phyloP scores from a whole-genome alignment of 768 basidiomycete species.

The Termitomyces sp. region DNA sequence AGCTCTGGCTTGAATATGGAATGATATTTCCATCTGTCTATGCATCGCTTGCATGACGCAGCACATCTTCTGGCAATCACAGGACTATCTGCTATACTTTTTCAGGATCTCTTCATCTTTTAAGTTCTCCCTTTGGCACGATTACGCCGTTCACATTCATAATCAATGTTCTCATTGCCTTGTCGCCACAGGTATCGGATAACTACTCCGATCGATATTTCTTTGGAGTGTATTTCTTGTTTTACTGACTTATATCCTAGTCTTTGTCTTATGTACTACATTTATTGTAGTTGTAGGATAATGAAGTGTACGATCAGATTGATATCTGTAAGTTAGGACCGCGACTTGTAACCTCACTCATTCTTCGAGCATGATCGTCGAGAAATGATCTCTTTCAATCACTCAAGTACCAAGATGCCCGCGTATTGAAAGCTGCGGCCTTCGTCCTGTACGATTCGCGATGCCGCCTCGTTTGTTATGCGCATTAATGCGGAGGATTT shows the following conservation, averaged over 20 bases:
- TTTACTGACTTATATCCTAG: neutral
- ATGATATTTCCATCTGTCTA: neutral
- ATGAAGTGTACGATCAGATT: neutral
- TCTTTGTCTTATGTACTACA: neutral
- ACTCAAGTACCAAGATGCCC: no score
- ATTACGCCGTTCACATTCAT: no score
- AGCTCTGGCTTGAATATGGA: neutral
- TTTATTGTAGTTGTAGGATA: neutral
- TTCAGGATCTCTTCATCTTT: neutral
- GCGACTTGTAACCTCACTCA: neutral
- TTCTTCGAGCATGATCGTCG: neutral
- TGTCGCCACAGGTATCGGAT: neutral
- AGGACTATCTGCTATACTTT: neutral
- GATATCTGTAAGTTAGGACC: neutral
- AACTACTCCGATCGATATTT: neutral
- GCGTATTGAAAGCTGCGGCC: no score
- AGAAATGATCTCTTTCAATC: no score
- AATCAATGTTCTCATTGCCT: neutral
- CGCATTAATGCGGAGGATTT: no score
- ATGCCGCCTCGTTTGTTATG: no score
- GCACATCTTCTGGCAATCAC: neutral
- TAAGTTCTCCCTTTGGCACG: neutral
- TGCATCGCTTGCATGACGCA: neutral
- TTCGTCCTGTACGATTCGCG: no score
- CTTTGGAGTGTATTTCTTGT: neutral